These are phyloP conservation scores for Thermomyces lanuginosus DNA, from an alignment of 2,329 filamentous ascomycete species.

Conservation along the genomic window DNA sequence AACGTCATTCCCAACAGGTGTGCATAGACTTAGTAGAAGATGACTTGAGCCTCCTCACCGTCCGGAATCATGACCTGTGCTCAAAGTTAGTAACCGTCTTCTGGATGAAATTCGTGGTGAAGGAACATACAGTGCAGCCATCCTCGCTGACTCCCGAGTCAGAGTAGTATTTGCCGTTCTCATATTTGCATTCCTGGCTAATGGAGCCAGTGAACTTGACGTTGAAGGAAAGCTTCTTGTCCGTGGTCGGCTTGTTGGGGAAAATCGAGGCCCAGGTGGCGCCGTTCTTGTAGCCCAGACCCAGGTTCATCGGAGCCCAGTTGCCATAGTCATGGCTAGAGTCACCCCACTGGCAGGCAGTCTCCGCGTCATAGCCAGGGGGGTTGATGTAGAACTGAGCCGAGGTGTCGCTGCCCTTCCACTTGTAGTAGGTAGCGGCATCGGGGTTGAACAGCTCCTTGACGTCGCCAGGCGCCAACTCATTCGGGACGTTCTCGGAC, in stretches of 20 bases:
- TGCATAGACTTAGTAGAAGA: constrained; percentile 22
- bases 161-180: constrained; percentile 44
- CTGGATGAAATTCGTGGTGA: constrained; percentile 2
- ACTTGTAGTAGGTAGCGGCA: constrained; percentile 56
- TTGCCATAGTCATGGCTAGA: constrained; percentile 50
- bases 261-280: constrained; percentile 74
- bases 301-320: constrained; percentile 74
- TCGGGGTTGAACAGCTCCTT: constrained; percentile 59
- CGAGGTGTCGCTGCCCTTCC: constrained; percentile 58
- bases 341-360: constrained; percentile 64
- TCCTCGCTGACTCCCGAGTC: constrained; percentile 32
- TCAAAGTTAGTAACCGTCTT: constrained; percentile 7
- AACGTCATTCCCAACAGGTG: too few relatives aligned
- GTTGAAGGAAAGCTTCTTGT: constrained; percentile 56
- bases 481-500: constrained; percentile 64
- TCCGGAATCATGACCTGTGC: constrained; percentile 33
- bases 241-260: constrained; percentile 63
- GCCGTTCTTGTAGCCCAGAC: constrained; percentile 50
- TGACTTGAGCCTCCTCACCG: constrained; percentile 33
- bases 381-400: constrained; percentile 97
- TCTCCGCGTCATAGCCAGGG: constrained; percentile 45
- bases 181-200: constrained; percentile 47
- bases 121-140: constrained; percentile 65
- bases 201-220: constrained; percentile 57
- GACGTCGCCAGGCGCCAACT: constrained; percentile 42